These are phyloP conservation scores for Metarhizium guizhouense DNA, from an alignment of 2,329 filamentous ascomycete genomes.

Conservation along the genomic window DNA sequence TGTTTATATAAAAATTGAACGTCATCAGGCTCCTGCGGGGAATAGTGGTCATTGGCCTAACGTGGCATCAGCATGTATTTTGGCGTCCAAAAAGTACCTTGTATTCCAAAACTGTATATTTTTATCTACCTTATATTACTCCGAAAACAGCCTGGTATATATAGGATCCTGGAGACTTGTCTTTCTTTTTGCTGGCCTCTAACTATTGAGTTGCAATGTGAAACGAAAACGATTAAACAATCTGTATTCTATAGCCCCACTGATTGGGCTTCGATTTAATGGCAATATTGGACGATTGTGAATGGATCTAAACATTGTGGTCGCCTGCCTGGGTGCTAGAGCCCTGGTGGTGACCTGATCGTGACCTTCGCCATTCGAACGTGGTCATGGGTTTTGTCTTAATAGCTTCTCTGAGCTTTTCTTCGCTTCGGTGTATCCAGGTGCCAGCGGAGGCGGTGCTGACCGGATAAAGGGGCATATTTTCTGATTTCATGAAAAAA, in stretches of 20 bases:
- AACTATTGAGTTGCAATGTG: not conserved
- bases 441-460: slow-evolving; percentile 26
- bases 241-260: not conserved
- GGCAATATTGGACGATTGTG: not conserved
- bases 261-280: not conserved
- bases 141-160: not conserved
- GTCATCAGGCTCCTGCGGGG: no score
- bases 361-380: slow-evolving; percentile 21
- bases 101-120: not conserved
- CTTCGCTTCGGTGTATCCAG: slow-evolving; percentile 33
- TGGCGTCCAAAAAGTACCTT: not conserved
- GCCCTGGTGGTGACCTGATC: not conserved
- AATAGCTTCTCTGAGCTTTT: slow-evolving; percentile 29
- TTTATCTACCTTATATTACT: not conserved
- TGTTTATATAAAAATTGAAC: no score
- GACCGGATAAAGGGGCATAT: slow-evolving; percentile 50
- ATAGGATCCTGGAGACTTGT: not conserved
- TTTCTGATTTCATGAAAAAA: slow-evolving; percentile 26
- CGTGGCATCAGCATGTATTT: not conserved
- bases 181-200: not conserved
- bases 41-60: not conserved
- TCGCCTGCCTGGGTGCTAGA: not conserved
- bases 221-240: not conserved
- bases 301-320: not conserved
- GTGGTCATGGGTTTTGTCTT: slow-evolving; percentile 28